Evolutionary conservation across 192 early-diverging fungal species (phyloP).

Genomic region (Coemansia sp.): DNA sequence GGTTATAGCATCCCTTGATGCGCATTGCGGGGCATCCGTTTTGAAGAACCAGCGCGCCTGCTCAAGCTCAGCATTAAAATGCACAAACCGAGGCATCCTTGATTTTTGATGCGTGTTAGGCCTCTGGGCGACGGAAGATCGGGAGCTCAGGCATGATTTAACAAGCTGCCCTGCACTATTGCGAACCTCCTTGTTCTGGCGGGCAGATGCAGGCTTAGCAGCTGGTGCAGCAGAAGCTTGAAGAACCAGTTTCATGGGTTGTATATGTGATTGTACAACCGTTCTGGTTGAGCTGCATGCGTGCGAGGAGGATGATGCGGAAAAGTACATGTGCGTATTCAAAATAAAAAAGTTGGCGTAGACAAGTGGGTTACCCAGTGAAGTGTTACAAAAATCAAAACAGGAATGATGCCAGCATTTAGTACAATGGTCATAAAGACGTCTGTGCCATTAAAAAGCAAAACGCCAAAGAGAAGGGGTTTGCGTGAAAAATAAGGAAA

Average conservation of each 20-base stretch:
- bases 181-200: neutral
- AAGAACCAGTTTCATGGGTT: slow-evolving; percentile 25
- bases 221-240: slow-evolving; percentile 1
- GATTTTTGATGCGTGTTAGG: neutral
- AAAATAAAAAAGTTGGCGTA: neutral
- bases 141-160: slow-evolving; percentile 38
- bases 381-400: no score
- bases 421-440: no score
- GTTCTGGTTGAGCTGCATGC: slow-evolving; percentile 10
- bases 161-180: slow-evolving; percentile 12
- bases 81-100: slow-evolving; percentile 57
- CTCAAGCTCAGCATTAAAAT: slow-evolving; percentile 64
- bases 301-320: slow-evolving; percentile 9
- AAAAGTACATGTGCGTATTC: slow-evolving; percentile 25
- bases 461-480: no score
- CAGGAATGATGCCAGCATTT: no score
- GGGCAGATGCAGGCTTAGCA: no score
- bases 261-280: slow-evolving; percentile 8
- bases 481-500: no score
- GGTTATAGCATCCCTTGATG: slow-evolving; percentile 29
- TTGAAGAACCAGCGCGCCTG: slow-evolving; percentile 67
- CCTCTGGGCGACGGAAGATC: no score
- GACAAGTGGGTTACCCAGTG: no score
- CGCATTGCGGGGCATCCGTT: slow-evolving; percentile 59
- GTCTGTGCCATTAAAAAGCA: no score